A percentile compares a stretch with the other conserved stretches of the same genome.
Conservation (phyloP, 768 basidiomycete genomes). For the Lactarius tabidus region DNA sequence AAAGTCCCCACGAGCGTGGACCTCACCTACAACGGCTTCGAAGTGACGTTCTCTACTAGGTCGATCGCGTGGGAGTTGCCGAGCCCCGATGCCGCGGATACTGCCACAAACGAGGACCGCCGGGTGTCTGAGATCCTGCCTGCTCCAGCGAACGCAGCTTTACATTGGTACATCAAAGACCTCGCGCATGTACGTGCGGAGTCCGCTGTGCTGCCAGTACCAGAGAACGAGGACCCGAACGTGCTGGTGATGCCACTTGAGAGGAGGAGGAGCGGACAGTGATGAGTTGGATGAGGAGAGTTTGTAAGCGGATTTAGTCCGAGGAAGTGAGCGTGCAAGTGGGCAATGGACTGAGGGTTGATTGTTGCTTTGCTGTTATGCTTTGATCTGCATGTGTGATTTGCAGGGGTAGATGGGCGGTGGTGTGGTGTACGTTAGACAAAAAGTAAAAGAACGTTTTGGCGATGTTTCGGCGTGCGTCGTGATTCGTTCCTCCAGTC, state of each 20-base stretch:
- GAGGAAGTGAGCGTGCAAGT: not conserved
- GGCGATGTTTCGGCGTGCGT: too few species aligned
- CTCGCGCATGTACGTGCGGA: slow-evolving; percentile 15
- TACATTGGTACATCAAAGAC: slow-evolving; percentile 18
- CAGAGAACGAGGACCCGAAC: not conserved
- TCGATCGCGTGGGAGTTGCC: slow-evolving; percentile 7
- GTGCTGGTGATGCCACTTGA: not conserved
- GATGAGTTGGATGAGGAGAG: slow-evolving; percentile 7
- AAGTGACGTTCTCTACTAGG: slow-evolving; percentile 11
- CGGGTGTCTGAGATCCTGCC: slow-evolving; percentile 12
- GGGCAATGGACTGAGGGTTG: too few species aligned
- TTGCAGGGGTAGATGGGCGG: too few species aligned
- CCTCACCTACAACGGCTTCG: slow-evolving; percentile 18
- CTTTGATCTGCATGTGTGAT: too few species aligned
- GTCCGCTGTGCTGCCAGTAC: not conserved
- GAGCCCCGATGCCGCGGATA: not conserved
- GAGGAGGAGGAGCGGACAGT: slow-evolving; percentile 11
- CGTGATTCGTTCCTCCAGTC: too few species aligned
- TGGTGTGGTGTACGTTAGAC: too few species aligned
- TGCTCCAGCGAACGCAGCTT: not conserved
- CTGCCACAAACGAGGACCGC: not conserved
- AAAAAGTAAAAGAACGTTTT: too few species aligned
- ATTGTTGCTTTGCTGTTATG: too few species aligned
- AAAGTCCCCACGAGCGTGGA: slow-evolving; percentile 12
- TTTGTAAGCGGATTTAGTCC: slow-evolving; percentile 18